phyloP scores from a whole-genome alignment of 805 yeast species.

The Jamesozyma lodderae region DNA sequence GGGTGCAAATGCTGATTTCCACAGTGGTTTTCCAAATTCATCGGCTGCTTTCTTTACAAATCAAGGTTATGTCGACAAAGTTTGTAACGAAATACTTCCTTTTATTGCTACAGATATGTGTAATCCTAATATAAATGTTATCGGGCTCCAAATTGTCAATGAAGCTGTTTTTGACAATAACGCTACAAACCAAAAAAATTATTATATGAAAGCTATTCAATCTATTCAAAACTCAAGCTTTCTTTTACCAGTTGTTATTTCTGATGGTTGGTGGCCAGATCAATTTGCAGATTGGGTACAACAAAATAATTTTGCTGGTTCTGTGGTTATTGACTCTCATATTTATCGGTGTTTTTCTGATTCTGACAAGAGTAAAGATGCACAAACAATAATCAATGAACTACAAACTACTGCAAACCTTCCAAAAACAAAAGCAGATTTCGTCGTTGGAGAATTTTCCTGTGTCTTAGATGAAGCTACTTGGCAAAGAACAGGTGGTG shows the following conservation, averaged over 20 bases:
- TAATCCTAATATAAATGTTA: constrained; percentile 50
- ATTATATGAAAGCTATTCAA: constrained; percentile 56
- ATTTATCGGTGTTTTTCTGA: constrained; percentile 80
- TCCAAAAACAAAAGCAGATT: constrained; percentile 45
- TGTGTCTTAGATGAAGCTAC: constrained; percentile 73
- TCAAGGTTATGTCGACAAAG: constrained; percentile 33
- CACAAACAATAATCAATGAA: constrained; percentile 53
- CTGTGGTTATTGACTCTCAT: constrained; percentile 76
- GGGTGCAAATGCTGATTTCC: constrained; percentile 83
- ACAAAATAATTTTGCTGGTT: constrained; percentile 35
- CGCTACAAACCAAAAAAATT: constrained; percentile 44
- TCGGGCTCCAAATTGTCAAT: constrained; percentile 78
- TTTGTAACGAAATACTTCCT: constrained; percentile 43
- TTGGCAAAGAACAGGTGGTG: constrained; percentile 47
- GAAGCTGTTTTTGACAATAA: constrained; percentile 63
- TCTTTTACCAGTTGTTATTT: constrained; percentile 62
- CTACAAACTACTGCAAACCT: constrained; percentile 43
- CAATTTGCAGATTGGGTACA: constrained; percentile 64
- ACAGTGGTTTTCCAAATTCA: constrained; percentile 52
- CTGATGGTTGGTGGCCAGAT: constrained; percentile 91
- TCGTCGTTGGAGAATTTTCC: constrained; percentile 82
- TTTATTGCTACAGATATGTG: constrained; percentile 55
- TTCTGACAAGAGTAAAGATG: constrained; percentile 54
- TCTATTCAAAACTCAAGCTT: constrained; percentile 48
- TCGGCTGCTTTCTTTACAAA: constrained; percentile 31